Conservation (phyloP, 306 rosid species). For the Citrullus colocynthis region DNA sequence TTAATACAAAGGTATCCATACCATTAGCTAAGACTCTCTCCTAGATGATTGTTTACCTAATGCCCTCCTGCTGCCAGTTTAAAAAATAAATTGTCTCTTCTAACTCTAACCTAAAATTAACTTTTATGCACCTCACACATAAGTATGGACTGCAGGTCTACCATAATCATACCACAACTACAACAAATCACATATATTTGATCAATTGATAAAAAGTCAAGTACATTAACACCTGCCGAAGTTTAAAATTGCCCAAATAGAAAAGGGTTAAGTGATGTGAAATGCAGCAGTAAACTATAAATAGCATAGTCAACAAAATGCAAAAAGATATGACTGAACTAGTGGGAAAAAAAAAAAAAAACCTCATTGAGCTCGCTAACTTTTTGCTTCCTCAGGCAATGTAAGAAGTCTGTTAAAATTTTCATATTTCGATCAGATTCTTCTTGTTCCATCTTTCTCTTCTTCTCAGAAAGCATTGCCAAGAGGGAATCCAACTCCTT, state of each 20-base stretch:
- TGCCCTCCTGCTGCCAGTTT: not conserved
- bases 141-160: not conserved
- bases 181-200: not conserved
- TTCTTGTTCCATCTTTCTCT: constrained; percentile 98
- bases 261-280: not conserved
- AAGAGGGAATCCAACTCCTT: constrained; percentile 79
- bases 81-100: not conserved
- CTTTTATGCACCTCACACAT: not conserved
- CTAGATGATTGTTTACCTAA: not conserved
- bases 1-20: not conserved
- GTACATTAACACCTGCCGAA: not conserved
- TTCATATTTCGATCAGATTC: constrained; percentile 96
- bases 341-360: constrained; percentile 1
- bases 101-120: not conserved
- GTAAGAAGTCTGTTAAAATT: constrained; percentile 75
- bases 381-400: constrained; percentile 79
- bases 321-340: not conserved
- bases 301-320: not conserved
- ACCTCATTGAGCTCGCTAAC: constrained; percentile 83
- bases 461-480: constrained; percentile 69
- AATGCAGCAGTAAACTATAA: not conserved
- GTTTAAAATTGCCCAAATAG: not conserved
- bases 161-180: not conserved
- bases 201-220: not conserved
- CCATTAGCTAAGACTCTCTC: not conserved